Percentiles rank a stretch among this genome's conserved stretches.
These are phyloP conservation scores for Colletotrichum sp. DNA, from an alignment of 2,329 filamentous ascomycete species.

Conservation along the genomic window DNA sequence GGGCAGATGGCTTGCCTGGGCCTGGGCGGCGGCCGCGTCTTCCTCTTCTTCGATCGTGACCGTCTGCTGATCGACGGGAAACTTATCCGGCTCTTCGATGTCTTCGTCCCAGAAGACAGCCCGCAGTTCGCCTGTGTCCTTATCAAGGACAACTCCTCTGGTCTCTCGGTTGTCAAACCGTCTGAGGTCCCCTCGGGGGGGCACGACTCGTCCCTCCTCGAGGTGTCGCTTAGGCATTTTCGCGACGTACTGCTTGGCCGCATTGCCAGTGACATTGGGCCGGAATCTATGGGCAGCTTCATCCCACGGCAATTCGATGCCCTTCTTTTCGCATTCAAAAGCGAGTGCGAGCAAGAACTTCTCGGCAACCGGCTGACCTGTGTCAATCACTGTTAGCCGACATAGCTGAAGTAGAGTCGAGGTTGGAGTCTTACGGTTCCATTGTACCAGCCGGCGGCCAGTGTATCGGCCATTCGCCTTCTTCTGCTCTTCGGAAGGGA, in stretches of 20 bases:
- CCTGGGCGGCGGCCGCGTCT: accelerated
- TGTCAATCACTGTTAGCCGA: background rate
- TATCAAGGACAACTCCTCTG: background rate
- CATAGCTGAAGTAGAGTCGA: background rate
- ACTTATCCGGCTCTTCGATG: accelerated
- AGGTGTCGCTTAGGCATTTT: background rate
- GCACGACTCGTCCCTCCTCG: background rate
- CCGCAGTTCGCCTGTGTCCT: background rate
- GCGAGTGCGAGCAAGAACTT: background rate
- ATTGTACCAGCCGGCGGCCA: background rate
- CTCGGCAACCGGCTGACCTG: background rate
- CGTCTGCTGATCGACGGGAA: background rate
- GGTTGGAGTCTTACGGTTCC: background rate
- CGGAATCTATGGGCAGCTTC: background rate
- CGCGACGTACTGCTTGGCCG: background rate
- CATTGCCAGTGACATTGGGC: background rate
- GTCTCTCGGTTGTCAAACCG: no score
- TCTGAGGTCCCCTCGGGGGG: background rate
- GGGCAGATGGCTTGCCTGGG: background rate
- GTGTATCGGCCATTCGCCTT: background rate
- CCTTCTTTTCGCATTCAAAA: background rate
- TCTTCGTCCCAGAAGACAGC: background rate
- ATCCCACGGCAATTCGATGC: background rate
- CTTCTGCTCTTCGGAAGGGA: background rate
- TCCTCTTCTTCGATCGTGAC: background rate